Evolutionary conservation across 2,329 filamentous ascomycete species (phyloP).

Genomic region (Thelonectria blattea): DNA sequence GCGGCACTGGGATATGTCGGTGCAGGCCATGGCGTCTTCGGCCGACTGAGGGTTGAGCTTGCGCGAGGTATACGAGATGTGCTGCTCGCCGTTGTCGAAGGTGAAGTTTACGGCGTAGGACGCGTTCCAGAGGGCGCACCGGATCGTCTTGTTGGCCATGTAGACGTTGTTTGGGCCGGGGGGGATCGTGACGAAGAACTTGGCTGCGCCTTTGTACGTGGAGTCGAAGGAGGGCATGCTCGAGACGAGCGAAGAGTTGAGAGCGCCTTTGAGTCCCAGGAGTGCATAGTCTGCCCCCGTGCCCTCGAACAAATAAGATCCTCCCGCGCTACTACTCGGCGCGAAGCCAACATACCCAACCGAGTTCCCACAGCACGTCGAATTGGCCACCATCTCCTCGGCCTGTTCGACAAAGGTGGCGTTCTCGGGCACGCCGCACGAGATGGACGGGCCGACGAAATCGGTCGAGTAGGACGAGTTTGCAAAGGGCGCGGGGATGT

Average conservation of each 20-base stretch:
- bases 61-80: neutral
- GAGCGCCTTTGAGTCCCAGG: neutral
- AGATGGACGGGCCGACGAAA: conserved; percentile 8
- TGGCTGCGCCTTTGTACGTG: neutral
- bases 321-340: neutral
- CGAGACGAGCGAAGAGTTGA: neutral
- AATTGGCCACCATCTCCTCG: neutral
- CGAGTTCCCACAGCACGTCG: neutral
- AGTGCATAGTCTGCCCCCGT: neutral
- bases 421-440: neutral
- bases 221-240: neutral
- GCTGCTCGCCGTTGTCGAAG: conserved; percentile 7
- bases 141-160: neutral
- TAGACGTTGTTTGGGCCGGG: neutral
- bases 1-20: neutral
- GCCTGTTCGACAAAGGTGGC: neutral
- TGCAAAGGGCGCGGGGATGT: conserved; percentile 7
- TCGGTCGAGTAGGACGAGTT: conserved; percentile 16
- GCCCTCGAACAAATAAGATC: neutral
- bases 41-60: neutral
- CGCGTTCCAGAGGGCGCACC: conserved; percentile 14
- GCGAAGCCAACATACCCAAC: conserved; percentile 2
- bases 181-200: neutral
- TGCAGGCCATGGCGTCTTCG: neutral
- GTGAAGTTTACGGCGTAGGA: conserved; percentile 7